phyloP scores from a whole-genome alignment of 371 early-diverging fungal species.

The Gilbertella persicaria region DNA sequence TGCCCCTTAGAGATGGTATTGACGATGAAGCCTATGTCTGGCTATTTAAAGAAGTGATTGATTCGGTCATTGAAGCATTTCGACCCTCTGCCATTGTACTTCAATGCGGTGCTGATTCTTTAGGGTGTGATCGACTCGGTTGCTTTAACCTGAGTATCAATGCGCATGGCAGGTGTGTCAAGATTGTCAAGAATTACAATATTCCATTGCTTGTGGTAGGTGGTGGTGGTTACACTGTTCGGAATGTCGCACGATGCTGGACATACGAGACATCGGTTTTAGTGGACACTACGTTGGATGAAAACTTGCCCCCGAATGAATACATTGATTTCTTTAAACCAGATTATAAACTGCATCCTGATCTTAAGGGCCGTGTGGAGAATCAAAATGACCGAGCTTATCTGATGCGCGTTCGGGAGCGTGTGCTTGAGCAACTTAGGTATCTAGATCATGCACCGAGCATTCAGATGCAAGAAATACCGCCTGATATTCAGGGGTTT shows the following conservation, averaged over 20 bases:
- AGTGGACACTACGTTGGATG: slow-evolving; percentile 74
- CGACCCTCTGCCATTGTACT: slow-evolving; percentile 86
- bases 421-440: slow-evolving; percentile 91
- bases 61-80: slow-evolving; percentile 76
- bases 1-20: slow-evolving; percentile 91
- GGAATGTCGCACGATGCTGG: slow-evolving; percentile 95
- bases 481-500: slow-evolving; percentile 79
- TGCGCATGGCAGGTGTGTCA: slow-evolving; percentile 91
- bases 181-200: slow-evolving; percentile 79
- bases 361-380: slow-evolving; percentile 72
- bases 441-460: slow-evolving; percentile 92
- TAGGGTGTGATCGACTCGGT: slow-evolving; percentile 91
- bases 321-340: slow-evolving; percentile 83
- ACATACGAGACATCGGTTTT: slow-evolving; percentile 92
- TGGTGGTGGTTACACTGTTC: slow-evolving; percentile 95
- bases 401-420: slow-evolving; percentile 74
- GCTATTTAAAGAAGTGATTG: slow-evolving; percentile 86
- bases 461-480: slow-evolving; percentile 94
- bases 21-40: slow-evolving; percentile 84
- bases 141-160: slow-evolving; percentile 88
- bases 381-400: slow-evolving; percentile 92
- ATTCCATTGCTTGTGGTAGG: slow-evolving; percentile 88
- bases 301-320: slow-evolving; percentile 74
- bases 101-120: slow-evolving; percentile 97
- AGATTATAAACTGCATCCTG: slow-evolving; percentile 84